A percentile compares a stretch with the other conserved stretches of the same genome.
Evolutionary conservation across 305 asterid species (phyloP).

Genomic region (Petunia hybrid): DNA sequence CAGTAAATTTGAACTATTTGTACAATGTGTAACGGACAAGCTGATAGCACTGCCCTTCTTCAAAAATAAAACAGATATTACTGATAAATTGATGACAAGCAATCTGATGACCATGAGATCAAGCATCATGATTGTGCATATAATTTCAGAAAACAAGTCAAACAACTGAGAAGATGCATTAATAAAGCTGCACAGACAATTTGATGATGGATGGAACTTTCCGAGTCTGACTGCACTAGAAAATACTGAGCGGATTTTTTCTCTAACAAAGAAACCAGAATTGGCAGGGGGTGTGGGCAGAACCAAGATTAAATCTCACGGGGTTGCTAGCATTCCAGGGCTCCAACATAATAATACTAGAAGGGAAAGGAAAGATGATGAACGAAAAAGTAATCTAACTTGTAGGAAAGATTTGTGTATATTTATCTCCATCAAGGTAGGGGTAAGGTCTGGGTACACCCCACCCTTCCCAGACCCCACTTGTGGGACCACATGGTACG

Average conservation of each 20-base stretch:
- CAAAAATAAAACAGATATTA: neutral
- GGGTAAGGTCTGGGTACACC: too few relatives aligned
- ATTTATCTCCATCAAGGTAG: too few relatives aligned
- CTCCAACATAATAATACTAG: neutral
- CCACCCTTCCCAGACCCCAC: too few relatives aligned
- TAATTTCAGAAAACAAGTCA: conserved; percentile 22
- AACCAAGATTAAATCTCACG: neutral
- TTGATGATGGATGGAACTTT: neutral
- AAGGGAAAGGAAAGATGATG: conserved; percentile 9
- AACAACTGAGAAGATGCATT: conserved; percentile 16
- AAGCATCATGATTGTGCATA: neutral
- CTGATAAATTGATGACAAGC: neutral
- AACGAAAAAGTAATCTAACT: conserved; percentile 8
- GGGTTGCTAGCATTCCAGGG: neutral
- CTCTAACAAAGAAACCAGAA: neutral
- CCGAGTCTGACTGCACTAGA: too few relatives aligned
- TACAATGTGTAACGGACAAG: too few relatives aligned
- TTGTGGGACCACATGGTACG: too few relatives aligned
- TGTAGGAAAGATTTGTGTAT: neutral
- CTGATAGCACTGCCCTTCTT: too few relatives aligned
- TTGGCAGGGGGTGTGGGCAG: neutral
- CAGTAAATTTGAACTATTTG: too few relatives aligned
- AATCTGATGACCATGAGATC: neutral
- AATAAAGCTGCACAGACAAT: neutral
- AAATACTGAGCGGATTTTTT: neutral